These are phyloP conservation scores for Geotrichum macrosporum DNA, from an alignment of 1,139 yeast species.

Conservation along the genomic window DNA sequence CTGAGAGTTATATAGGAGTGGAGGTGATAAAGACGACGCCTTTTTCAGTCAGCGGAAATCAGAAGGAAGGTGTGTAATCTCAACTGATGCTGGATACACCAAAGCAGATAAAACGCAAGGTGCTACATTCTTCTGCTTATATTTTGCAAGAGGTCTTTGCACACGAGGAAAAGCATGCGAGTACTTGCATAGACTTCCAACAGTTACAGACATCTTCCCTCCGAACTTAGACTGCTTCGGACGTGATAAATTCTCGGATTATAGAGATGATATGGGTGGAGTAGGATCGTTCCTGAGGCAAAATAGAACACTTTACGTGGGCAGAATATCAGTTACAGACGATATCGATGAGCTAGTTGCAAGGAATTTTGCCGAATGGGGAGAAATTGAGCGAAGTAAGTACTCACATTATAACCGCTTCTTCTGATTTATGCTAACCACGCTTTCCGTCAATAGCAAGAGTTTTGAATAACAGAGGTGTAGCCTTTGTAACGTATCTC, in stretches of 20 bases:
- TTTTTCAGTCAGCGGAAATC: constrained; percentile 42
- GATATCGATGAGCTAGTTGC: constrained; percentile 45
- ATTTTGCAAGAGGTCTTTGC: constrained; percentile 88
- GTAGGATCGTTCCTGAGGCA: constrained; percentile 73
- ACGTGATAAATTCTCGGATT: constrained; percentile 74
- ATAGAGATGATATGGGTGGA: constrained; percentile 92
- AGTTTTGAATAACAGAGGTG: constrained; percentile 57
- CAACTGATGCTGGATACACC: constrained; percentile 70
- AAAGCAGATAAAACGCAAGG: constrained; percentile 52
- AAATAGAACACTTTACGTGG: constrained; percentile 74
- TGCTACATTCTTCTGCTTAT: constrained; percentile 59
- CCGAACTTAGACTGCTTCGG: constrained; percentile 89
- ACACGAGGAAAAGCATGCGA: constrained; percentile 69
- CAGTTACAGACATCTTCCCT: constrained; percentile 45
- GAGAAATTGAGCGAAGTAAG: constrained; percentile 55
- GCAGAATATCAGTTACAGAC: constrained; percentile 46
- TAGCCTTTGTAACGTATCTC: constrained; percentile 74
- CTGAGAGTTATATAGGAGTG: constrained; percentile 27
- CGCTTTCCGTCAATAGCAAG: constrained; percentile 35
- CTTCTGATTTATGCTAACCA: not conserved
- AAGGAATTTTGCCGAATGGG: constrained; percentile 66
- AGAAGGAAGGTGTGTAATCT: constrained; percentile 54
- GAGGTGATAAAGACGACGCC: constrained; percentile 40
- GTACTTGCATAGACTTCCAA: constrained; percentile 74
- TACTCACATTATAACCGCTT: too few relatives aligned